Evolutionary conservation across 176 grass and related monocot genomes (phyloP).

Genomic region (Oryza australiensis): DNA sequence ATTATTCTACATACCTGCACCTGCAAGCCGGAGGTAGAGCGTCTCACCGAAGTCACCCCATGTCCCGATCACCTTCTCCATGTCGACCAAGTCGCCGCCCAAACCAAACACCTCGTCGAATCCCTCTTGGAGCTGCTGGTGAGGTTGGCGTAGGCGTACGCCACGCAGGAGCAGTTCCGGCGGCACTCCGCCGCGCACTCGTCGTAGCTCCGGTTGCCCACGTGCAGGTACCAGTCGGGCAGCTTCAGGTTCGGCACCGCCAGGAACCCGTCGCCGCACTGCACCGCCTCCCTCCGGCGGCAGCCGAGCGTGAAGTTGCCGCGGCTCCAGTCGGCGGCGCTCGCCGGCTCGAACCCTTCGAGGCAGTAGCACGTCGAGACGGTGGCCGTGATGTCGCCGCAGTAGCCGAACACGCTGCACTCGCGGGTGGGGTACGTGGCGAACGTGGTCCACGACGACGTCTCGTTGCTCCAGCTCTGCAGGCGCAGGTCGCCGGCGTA

Average conservation of each 20-base stretch:
- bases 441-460: neutral
- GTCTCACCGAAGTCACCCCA: slow-evolving; percentile 5
- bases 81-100: slow-evolving; percentile 39
- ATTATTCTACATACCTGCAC: neutral
- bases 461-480: slow-evolving; percentile 5
- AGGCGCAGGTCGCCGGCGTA: slow-evolving; percentile 17
- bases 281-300: slow-evolving; percentile 1
- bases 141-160: slow-evolving; percentile 36
- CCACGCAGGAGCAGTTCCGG: slow-evolving; percentile 51
- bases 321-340: neutral
- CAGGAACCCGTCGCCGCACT: slow-evolving; percentile 9
- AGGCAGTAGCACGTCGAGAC: slow-evolving; percentile 42
- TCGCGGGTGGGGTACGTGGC: neutral
- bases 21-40: slow-evolving; percentile 46
- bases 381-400: slow-evolving; percentile 19
- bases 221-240: slow-evolving; percentile 3
- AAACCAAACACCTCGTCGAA: slow-evolving; percentile 38
- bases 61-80: neutral
- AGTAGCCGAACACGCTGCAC: slow-evolving; percentile 42
- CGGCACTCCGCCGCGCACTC: slow-evolving; percentile 36
- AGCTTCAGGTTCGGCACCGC: neutral
- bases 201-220: slow-evolving; percentile 26
- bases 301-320: slow-evolving; percentile 30
- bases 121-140: neutral
- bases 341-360: slow-evolving; percentile 37